These are phyloP conservation scores for Ambrosia trifida DNA, from an alignment of 129 eudicot species.

Conservation along the genomic window DNA sequence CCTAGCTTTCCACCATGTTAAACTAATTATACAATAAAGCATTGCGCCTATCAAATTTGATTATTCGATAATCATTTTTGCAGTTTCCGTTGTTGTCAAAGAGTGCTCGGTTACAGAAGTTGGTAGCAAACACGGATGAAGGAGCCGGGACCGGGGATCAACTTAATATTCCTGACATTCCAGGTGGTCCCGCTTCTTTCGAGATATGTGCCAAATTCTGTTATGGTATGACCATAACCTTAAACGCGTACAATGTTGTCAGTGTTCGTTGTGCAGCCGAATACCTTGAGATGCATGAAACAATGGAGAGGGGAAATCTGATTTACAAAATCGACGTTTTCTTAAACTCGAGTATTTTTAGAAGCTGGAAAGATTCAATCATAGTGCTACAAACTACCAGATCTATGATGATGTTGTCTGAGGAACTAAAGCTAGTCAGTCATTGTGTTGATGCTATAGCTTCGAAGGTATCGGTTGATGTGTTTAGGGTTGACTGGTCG, in stretches of 20 bases:
- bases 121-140: slow-evolving; percentile 52
- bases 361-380: slow-evolving; percentile 98
- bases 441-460: slow-evolving; percentile 75
- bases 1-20: background rate
- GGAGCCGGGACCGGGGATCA: slow-evolving; percentile 61
- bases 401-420: slow-evolving; percentile 54
- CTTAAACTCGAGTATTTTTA: slow-evolving; percentile 67
- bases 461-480: slow-evolving; percentile 71
- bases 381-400: slow-evolving; percentile 79
- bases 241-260: slow-evolving; percentile 81
- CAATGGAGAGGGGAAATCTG: slow-evolving; percentile 87
- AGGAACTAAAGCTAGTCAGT: slow-evolving; percentile 70
- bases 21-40: slow-evolving; percentile 8
- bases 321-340: slow-evolving; percentile 84
- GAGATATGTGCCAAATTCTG: slow-evolving; percentile 96
- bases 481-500: slow-evolving; percentile 86
- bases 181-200: slow-evolving; percentile 81
- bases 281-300: slow-evolving; percentile 86
- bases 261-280: slow-evolving; percentile 89
- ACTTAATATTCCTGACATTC: slow-evolving; percentile 66
- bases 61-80: slow-evolving; percentile 11
- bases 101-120: slow-evolving; percentile 69
- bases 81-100: slow-evolving; percentile 96
- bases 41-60: background rate
- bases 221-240: slow-evolving; percentile 89